Base-by-base conservation (phyloP, 1,284 basidiomycete species). In the Pseudozyma sp. region DNA sequence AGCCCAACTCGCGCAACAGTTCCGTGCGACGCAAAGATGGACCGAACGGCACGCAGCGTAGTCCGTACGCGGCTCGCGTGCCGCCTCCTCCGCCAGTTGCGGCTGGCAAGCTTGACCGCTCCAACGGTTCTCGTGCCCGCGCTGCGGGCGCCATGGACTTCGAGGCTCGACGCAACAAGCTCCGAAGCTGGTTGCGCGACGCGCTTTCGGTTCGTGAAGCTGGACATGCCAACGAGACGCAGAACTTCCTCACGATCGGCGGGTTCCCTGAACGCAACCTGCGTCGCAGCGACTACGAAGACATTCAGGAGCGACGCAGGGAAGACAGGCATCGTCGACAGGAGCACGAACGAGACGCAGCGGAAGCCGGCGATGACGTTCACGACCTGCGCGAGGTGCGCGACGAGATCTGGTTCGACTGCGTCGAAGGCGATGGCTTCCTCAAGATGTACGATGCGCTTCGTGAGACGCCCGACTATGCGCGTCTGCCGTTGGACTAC, bases 101-200 rank as follows among this genome's bases (percentile, higher is more conserved):
- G 35, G 54, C 45, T 17, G 37, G 24, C 13, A 19, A 34, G 16
- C 44, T 45, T 17, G 63, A 63, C 7, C 56, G 48, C 33, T 39
- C 54, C 6, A 53, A 31, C 14, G 52, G 58, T 44, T 62, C 61
- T 2, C 33, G 53, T 24, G 56, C 69, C 14, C 65, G 72, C 13
- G 46, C 52, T 37, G 50, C 70, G n/a, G 65, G 65, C 10, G 54
- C 63, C 4, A 60, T 63, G 61, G 67, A 77, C 60, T 77, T 73
- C 61, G 79, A 83, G 14, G 67, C 70, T 11, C 73, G 81, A 10
- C 76, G 81, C 24, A 72, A 78, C 30, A 75, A 79, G 63, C 71
- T 83, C 34, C 78, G 81, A 29, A 71, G 53, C 42, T 83, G 81
- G 81, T 68, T 83, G 44, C 75, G 81, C 34, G 81, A 83, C 53